A percentile compares a stretch with the other conserved stretches of the same genome.
These are phyloP conservation scores for Penicillium maclennaniae DNA, from an alignment of 495 filamentous ascomycete species.

Conservation along the genomic window DNA sequence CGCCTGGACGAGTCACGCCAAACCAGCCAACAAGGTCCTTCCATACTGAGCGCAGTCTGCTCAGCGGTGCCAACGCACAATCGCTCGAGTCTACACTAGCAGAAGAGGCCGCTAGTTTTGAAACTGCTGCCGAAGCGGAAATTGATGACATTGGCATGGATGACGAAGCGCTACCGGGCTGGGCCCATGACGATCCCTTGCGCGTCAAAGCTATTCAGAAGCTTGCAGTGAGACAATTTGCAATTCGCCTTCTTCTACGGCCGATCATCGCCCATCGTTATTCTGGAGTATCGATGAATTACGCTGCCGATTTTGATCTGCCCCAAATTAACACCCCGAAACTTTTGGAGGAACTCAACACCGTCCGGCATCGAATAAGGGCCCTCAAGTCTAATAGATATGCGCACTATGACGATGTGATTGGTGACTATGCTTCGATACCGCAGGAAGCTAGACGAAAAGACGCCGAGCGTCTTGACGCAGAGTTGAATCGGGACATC, in stretches of 20 bases:
- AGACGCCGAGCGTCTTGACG: slow-evolving; percentile 25
- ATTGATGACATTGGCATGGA: slow-evolving; percentile 3
- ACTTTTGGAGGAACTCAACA: slow-evolving; percentile 32
- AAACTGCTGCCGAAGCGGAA: background rate
- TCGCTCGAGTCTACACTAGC: slow-evolving; percentile 3
- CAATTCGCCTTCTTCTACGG: slow-evolving; percentile 38
- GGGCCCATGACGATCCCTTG: slow-evolving; percentile 28
- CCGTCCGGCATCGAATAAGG: slow-evolving; percentile 28
- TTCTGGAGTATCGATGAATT: slow-evolving; percentile 34
- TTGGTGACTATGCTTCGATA: slow-evolving; percentile 15
- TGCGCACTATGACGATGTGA: slow-evolving; percentile 28
- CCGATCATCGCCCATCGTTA: slow-evolving; percentile 41
- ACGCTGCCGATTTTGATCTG: slow-evolving; percentile 21
- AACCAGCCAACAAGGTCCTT: slow-evolving; percentile 20
- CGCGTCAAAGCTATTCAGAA: slow-evolving; percentile 41
- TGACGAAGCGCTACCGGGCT: slow-evolving; percentile 21
- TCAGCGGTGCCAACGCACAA: slow-evolving; percentile 8
- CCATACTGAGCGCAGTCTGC: slow-evolving; percentile 15
- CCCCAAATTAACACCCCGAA: slow-evolving; percentile 31
- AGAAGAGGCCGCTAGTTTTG: background rate
- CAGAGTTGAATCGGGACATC: slow-evolving; percentile 31
- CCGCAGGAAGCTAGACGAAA: slow-evolving; percentile 10
- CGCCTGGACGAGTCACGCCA: slow-evolving; percentile 7
- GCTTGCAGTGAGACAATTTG: slow-evolving; percentile 42
- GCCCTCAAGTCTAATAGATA: slow-evolving; percentile 20